Percentiles rank a stretch among this genome's conserved stretches.
Evolutionary conservation across 495 filamentous ascomycete genomes (phyloP).

Genomic region (Hypoxylon perforatum): DNA sequence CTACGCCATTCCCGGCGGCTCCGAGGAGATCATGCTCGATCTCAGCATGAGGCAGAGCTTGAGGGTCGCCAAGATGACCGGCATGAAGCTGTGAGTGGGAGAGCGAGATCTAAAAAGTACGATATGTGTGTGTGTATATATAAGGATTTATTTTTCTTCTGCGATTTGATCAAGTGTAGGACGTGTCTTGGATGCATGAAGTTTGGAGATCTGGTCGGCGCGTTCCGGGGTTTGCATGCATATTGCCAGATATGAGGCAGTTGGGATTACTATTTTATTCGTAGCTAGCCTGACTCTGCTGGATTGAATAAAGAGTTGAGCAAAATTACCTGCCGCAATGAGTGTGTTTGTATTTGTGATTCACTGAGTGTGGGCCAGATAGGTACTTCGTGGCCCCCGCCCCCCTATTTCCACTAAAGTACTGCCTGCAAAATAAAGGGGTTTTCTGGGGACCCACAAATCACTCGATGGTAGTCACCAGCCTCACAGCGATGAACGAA

Average conservation of each 20-base stretch:
- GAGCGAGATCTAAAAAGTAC: neutral
- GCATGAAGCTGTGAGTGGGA: slow-evolving; percentile 96
- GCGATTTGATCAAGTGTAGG: slow-evolving; percentile 1
- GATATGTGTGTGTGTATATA: slow-evolving; percentile 10
- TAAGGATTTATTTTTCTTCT: neutral
- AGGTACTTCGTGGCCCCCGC: too few relatives aligned
- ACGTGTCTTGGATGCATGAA: slow-evolving; percentile 13
- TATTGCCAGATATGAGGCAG: slow-evolving; percentile 8
- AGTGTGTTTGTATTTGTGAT: neutral
- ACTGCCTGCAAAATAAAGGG: too few relatives aligned
- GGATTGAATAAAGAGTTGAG: neutral
- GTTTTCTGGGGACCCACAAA: neutral
- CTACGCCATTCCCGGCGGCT: slow-evolving; percentile 96
- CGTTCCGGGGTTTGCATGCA: slow-evolving; percentile 14
- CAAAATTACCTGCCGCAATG: neutral
- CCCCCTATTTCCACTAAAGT: too few relatives aligned
- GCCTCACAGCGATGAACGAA: too few relatives aligned
- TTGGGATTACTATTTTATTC: slow-evolving; percentile 9
- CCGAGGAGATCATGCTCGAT: slow-evolving; percentile 99
- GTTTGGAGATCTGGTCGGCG: slow-evolving; percentile 19
- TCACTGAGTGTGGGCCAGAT: too few relatives aligned
- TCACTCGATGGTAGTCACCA: too few relatives aligned
- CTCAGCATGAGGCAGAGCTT: slow-evolving; percentile 93
- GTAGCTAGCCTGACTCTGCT: neutral
- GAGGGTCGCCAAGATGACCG: slow-evolving; percentile 87